Conservation (phyloP, 768 basidiomycete genomes). For the Phylloporus sp. region DNA sequence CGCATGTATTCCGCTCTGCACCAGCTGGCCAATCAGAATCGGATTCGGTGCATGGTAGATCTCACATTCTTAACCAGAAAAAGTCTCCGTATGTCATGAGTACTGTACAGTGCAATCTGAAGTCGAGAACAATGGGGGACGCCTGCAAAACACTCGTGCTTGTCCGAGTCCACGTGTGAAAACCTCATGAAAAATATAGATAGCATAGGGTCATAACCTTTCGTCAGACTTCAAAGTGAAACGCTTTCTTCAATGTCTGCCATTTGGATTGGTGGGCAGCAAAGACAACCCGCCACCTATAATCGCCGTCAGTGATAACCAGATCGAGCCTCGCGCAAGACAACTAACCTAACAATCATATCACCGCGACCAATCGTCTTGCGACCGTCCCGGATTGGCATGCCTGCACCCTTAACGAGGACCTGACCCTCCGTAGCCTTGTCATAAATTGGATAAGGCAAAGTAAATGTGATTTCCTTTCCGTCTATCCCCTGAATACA, state of each 20-base stretch:
- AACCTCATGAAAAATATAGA: constrained; percentile 14
- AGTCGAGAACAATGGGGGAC: constrained; percentile 8
- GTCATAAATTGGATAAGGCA: constrained; percentile 50
- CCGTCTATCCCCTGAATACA: constrained; percentile 55
- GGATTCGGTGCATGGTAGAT: not conserved
- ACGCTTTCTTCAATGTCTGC: constrained; percentile 26
- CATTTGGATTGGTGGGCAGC: constrained; percentile 29
- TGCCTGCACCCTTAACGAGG: constrained; percentile 57
- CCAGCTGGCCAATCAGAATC: not conserved
- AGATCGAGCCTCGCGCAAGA: constrained; percentile 1
- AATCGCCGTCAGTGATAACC: constrained; percentile 1
- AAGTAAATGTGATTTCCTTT: constrained; percentile 43
- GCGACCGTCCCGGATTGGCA: constrained; percentile 56
- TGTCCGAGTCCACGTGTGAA: constrained; percentile 19
- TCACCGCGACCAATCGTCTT: constrained; percentile 54
- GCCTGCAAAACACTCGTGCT: constrained; percentile 6
- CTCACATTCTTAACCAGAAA: constrained; percentile 1
- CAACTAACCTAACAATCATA: constrained; percentile 51
- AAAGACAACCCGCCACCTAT: constrained; percentile 32
- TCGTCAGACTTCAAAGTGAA: constrained; percentile 25
- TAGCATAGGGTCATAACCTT: constrained; percentile 19
- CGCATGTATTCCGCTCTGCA: constrained; percentile 13
- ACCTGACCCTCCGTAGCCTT: constrained; percentile 45
- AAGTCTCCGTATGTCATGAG: constrained; percentile 13
- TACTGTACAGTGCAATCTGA: constrained; percentile 27